Base-by-base conservation (phyloP, 768 basidiomycete genomes). In the Suillus lakei region DNA sequence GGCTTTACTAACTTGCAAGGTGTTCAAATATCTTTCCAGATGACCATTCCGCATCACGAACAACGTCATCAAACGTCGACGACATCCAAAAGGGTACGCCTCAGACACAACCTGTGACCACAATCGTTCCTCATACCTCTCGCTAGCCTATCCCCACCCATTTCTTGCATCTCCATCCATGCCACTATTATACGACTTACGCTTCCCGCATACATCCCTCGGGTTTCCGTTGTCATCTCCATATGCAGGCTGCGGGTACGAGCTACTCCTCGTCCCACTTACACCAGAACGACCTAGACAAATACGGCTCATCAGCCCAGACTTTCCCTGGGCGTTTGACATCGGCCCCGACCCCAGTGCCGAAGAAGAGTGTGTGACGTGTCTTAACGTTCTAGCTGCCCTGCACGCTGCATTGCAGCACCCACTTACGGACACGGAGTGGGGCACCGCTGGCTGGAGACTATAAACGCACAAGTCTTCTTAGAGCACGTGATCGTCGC, bases 251-350 rank as follows among this genome's bases (percentile, higher is more conserved):
- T 30, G 18, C 10, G 15, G 38, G 18, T 44, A 62, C 15, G 36
- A 36, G 0, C 28, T 53, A 5, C 60, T 61, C 9, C 5, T 23
- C 3, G 64, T 46, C 18, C 51, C 64, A 10, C 23, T 65, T n/a
- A 39, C 39, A 3, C 32, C 61, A 9, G 26, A 44, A n/a, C 23
- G 10, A 9, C 61, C 61, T 16, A 46, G 32, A 4, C 39, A 44
- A 21, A 54, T 62, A 34, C 48, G 51, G n/a, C 18, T 65, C n/a
- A 62, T 61, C 15, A 62, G 50, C 51, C 34, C 18, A 6, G 64
- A 61, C 18, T 65, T 65, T n/a, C 64, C 64, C 5, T 65, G 64
- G 60, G 38, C 60, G 6, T 65, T 65, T 44, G 60, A 65, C 9
- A 48, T 62, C 6, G 39, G 23, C 32, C n/a, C 41, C 3, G 28